A percentile compares a stretch with the other conserved stretches of the same genome.
Evolutionary conservation across 176 grass and related monocot genomes (phyloP).

Genomic region (maize (Zea mays)): Zm-B73-REFERENCE-NAM-5.0 NC_050098.1:173082501-173083000

Average conservation of each 20-base stretch:
- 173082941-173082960: conserved; percentile 16
- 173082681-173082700: too few relatives aligned
- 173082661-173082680: too few relatives aligned
- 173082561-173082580: neutral
- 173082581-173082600: neutral
- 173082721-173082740: too few relatives aligned
- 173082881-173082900: neutral
- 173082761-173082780: too few relatives aligned
- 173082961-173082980: neutral
- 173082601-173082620: neutral
- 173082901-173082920: conserved; percentile 12
- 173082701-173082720: too few relatives aligned
- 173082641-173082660: too few relatives aligned
- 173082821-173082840: too few relatives aligned
- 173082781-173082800: too few relatives aligned
- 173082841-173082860: neutral
- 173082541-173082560: neutral
- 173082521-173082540: neutral
- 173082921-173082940: neutral
- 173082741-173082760: too few relatives aligned
- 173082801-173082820: too few relatives aligned
- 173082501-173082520: neutral
- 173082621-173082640: neutral
- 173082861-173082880: neutral
- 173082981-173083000: neutral